Conservation (phyloP, 225 moss, liverwort and hornwort species). For the Thuidium tamariscinum region DNA sequence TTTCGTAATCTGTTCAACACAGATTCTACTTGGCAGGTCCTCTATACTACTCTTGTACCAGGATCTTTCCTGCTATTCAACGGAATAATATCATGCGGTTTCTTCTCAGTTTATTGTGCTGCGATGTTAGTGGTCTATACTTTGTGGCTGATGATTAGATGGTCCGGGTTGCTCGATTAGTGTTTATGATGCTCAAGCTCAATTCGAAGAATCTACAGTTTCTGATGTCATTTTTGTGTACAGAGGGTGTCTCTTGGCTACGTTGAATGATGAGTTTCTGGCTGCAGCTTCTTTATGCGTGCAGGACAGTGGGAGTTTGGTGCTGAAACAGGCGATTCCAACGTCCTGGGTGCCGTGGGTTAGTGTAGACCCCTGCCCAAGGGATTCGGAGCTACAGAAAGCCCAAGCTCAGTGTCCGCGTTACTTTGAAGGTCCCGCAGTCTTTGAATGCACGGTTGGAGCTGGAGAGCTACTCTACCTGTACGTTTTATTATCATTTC, state of each 20-base stretch:
- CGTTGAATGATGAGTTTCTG: conserved; percentile 27
- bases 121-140: background rate
- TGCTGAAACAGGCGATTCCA: conserved; percentile 37
- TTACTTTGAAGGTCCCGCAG: conserved; percentile 56
- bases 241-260: background rate
- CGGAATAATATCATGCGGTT: background rate
- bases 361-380: conserved; percentile 65
- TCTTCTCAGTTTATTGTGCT: background rate
- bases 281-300: conserved; percentile 23
- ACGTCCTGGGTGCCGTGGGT: conserved; percentile 71
- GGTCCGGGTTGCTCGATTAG: background rate
- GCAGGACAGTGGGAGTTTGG: conserved; percentile 46
- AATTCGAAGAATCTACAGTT: background rate
- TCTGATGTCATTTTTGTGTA: background rate
- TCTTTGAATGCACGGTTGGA: conserved; percentile 76
- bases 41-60: too few relatives aligned
- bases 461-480: conserved; percentile 81
- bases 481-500: conserved; percentile 21
- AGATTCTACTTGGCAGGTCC: background rate
- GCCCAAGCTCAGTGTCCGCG: conserved; percentile 24
- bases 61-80: background rate
- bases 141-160: background rate
- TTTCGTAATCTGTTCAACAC: background rate
- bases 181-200: background rate
- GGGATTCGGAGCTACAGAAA: conserved; percentile 3